Evolutionary conservation across 1,139 yeast species (phyloP).

Genomic region (Saccharomycopsis hybrid): DNA sequence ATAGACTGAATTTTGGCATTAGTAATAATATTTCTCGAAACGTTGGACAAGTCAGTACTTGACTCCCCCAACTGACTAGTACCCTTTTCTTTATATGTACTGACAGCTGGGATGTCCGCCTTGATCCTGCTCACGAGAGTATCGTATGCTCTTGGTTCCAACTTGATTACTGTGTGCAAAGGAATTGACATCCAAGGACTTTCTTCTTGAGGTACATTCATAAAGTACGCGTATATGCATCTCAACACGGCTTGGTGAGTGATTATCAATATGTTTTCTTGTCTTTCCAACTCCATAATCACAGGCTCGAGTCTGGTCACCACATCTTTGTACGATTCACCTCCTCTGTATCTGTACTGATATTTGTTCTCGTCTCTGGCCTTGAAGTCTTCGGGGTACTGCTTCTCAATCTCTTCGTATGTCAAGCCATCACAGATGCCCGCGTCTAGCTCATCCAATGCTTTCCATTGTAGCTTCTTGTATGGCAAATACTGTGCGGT

Average conservation of each 20-base stretch:
- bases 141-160: conserved; percentile 90
- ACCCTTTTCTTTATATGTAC: conserved; percentile 93
- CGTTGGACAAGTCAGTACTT: conserved; percentile 23
- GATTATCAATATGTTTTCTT: conserved; percentile 88
- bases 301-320: conserved; percentile 93
- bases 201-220: conserved; percentile 97
- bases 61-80: conserved; percentile 71
- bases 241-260: conserved; percentile 97
- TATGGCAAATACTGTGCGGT: conserved; percentile 31
- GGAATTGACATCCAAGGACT: conserved; percentile 99
- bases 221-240: conserved; percentile 93
- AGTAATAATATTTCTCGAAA: conserved; percentile 30
- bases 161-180: conserved; percentile 82
- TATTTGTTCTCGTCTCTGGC: conserved; percentile 95
- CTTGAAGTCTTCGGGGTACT: conserved; percentile 89
- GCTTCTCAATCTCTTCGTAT: conserved; percentile 37
- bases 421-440: conserved; percentile 59
- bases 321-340: conserved; percentile 93
- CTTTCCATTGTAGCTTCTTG: conserved; percentile 71
- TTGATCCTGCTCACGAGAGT: conserved; percentile 84
- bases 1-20: conserved; percentile 26
- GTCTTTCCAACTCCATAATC: conserved; percentile 96
- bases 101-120: conserved; percentile 96
- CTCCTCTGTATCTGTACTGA: conserved; percentile 93
- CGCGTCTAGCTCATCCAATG: conserved; percentile 93